Base-by-base conservation (phyloP, 805 yeast genomes). In the Saccharomycopsis schoenii region DNA sequence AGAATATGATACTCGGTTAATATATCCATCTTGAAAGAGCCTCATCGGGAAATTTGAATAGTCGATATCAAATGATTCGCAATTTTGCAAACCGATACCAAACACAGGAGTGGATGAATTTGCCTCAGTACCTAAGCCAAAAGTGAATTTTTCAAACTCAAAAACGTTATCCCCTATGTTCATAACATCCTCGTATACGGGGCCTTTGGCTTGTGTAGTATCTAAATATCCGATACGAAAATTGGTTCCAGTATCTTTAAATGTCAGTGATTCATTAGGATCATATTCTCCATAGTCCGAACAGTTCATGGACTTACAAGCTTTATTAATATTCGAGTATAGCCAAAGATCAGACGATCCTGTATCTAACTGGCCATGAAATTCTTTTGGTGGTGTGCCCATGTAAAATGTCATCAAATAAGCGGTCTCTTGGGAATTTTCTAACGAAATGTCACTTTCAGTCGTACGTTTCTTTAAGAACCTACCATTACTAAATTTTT, bases 51-150 rank as follows among this genome's bases (percentile, higher is more conserved):
- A 66, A 52, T 67, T 68, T 14, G 55, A 61, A 57, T 70, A 69
- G 15, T 17, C 40, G 17, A 24, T n/a, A 29, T 29, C 19, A 29
- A 19, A 50, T 1, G 81, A 75, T 71, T 90, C 96, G 60, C 87
- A 76, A 14, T 83, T 87, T 4, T 81, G 73, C 58, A 86, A 76
- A 5, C 94, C 93, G 63, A 88, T 83, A 34, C 92, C 91, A 43
- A 88, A 72, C 24, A 88, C 92, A 60, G 94, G 92, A n/a, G 47
- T 39, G 11, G 56, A 41, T 12, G 58, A 41, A 41, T 58, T 68
- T 34, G 47, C 56, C 21, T 19, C 56, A 14, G 47, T 58, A 12
- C 61, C 63, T 19, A 56, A 40, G 11, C 51, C 61, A 37, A 61
- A 61, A 17, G 54, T 25, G 34, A 39, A 61, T 17, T 56, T 41